These are phyloP conservation scores for Nicotiana attenuata DNA, from an alignment of 257 asterid species.

Conservation along the genomic window DNA sequence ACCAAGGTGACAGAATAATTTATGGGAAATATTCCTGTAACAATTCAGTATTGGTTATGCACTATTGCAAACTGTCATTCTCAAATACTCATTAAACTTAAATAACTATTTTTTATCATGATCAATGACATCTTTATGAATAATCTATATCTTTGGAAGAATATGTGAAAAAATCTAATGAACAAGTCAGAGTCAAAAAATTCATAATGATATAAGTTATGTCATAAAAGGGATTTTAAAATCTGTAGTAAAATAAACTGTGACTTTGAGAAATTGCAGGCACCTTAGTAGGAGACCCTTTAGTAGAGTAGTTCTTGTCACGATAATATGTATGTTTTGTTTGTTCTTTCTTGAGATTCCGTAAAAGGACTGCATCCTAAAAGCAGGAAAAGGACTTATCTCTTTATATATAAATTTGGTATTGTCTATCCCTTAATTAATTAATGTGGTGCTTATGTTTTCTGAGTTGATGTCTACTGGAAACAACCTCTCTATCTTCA, in stretches of 20 bases:
- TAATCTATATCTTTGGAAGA: background rate
- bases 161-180: background rate
- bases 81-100: background rate
- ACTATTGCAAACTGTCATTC: background rate
- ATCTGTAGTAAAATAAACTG: background rate
- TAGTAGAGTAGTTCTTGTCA: background rate
- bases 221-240: background rate
- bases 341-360: constrained; percentile 28
- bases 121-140: background rate
- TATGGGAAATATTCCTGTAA: background rate
- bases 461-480: no score
- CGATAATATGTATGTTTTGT: background rate
- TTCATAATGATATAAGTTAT: background rate
- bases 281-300: background rate
- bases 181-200: background rate
- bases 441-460: no score
- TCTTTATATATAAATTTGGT: no score
- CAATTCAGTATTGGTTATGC: background rate
- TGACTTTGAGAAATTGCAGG: background rate
- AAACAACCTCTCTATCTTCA: no score
- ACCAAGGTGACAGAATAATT: background rate
- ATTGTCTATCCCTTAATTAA: no score
- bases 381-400: no score
- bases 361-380: constrained; percentile 30
- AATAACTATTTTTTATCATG: background rate